Evolutionary conservation across 768 basidiomycete species (phyloP), one percentile per base, ranked within the genome.

Genomic region (Cyathus striatus): DNA sequence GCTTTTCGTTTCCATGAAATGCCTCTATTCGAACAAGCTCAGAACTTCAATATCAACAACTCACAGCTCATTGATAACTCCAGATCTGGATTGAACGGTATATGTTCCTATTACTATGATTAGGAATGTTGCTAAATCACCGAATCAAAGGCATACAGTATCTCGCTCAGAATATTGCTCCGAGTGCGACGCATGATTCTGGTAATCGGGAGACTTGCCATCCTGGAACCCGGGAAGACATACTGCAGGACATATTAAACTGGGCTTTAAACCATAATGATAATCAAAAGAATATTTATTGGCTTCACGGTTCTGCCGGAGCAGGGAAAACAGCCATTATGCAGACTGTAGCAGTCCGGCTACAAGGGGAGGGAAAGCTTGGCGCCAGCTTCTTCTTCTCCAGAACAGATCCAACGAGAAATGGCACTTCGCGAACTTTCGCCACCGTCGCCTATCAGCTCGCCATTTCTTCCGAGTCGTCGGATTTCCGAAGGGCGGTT

Each of bases 371-470:
- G 25, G 45, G 41, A 22, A 38, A 6, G 4, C 50, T 65, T 5
- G 61, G 53, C 12, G 62, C 55, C 0, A 57, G 57, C 26, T 65
- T 66, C 51, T 66, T 65, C 41, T 64, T 66, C 50, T 60, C 57
- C 2, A 51, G 60, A 13, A 49, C 49, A 13, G 52, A 52, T 37
- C 27, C 51, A 6, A 52, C 49, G 23, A 51, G 62, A 2, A 49
- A 49, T 1, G 57, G 53, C 13, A 53, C 50, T 14, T 50, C 42
- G 22, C 45, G 49, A 14, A 41, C 65, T 2, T 32, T 63, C 5
- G 50, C 62, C 2, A 63, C 64, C 0, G 24, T 66, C 6, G 52
- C 57, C 2, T 55, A 43, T 5, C 62, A 65, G 17, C 46, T 66
- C 6, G 48, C 49, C 1, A 26, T 32, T 14, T 27, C 41, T 0